Evolutionary conservation across 2,329 filamentous ascomycete genomes (phyloP).

Genomic region (Laburnicola sp.): DNA sequence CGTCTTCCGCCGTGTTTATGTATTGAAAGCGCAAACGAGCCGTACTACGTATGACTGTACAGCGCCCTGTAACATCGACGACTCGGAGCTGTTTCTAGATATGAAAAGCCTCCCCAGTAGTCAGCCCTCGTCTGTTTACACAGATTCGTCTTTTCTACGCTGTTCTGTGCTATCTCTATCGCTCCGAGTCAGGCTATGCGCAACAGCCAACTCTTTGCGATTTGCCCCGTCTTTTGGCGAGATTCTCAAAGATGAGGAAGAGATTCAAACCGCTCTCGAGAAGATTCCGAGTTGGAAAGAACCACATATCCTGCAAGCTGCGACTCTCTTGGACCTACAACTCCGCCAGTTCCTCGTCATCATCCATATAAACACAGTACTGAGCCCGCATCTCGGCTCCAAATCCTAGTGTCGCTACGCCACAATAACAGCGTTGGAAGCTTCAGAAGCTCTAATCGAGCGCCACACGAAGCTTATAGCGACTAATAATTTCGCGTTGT

Average conservation of each 20-base stretch:
- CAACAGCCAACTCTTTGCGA: conserved; percentile 14
- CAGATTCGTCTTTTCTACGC: conserved; percentile 25
- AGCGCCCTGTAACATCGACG: conserved; percentile 54
- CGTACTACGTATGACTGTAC: conserved; percentile 45
- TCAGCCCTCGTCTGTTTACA: conserved; percentile 19
- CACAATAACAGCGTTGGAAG: conserved; percentile 15
- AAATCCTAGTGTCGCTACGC: conserved; percentile 13
- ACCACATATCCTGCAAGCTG: conserved; percentile 13
- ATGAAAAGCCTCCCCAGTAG: conserved; percentile 16
- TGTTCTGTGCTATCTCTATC: conserved; percentile 9
- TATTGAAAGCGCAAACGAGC: background rate
- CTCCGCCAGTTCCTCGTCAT: conserved; percentile 33
- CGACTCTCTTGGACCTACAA: conserved; percentile 28
- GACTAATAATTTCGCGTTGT: conserved; percentile 16
- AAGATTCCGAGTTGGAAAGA: conserved; percentile 19
- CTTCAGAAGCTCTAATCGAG: conserved; percentile 15
- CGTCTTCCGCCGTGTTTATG: too few relatives aligned
- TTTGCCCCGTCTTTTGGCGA: conserved; percentile 14
- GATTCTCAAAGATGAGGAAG: conserved; percentile 18
- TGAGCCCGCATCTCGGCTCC: background rate
- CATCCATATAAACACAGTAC: conserved; percentile 19
- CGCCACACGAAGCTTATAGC: conserved; percentile 18
- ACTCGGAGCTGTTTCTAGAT: conserved; percentile 47
- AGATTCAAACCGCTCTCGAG: conserved; percentile 11
- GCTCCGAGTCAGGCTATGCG: conserved; percentile 17